Conservation (phyloP, 768 basidiomycete species). For the Kwoniella heveanensis region DNA sequence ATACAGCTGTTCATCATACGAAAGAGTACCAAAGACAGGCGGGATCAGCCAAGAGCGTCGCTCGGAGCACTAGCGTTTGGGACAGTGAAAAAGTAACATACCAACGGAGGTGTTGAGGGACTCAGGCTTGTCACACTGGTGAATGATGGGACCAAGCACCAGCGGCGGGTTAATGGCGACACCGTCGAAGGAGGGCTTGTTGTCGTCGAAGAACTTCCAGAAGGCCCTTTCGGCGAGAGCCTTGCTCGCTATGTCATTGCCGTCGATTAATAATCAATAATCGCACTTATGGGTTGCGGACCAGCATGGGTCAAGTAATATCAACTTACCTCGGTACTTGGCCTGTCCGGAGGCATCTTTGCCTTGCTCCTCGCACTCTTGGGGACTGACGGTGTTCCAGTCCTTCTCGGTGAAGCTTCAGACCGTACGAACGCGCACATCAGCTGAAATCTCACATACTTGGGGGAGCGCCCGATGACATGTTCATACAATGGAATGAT, state of each 20-base stretch:
- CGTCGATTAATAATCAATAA: no score
- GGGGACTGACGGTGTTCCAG: conserved; percentile 36
- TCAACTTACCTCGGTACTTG: conserved; percentile 41
- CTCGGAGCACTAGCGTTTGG: not conserved
- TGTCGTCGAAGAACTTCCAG: conserved; percentile 50
- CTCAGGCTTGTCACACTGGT: conserved; percentile 56
- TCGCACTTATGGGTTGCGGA: not conserved
- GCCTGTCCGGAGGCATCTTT: conserved; percentile 26
- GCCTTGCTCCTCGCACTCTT: conserved; percentile 30
- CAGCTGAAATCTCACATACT: no score
- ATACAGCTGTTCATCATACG: conserved; percentile 27
- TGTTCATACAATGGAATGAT: not conserved
- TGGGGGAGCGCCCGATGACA: no score
- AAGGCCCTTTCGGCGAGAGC: conserved; percentile 50
- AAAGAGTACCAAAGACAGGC: not conserved
- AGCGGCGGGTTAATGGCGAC: conserved; percentile 53
- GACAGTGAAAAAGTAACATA: not conserved
- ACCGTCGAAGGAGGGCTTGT: conserved; percentile 51
- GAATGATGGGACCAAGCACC: conserved; percentile 57
- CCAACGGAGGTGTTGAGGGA: conserved; percentile 58
- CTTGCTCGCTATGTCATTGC: conserved; percentile 47
- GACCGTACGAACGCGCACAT: not conserved
- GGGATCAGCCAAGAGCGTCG: not conserved
- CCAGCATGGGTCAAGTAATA: no score
- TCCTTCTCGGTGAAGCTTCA: conserved; percentile 45